A percentile compares a stretch with the other conserved stretches of the same genome.
phyloP scores from a whole-genome alignment of 2,329 filamentous ascomycete genomes.

The Botrytis deweyae region DNA sequence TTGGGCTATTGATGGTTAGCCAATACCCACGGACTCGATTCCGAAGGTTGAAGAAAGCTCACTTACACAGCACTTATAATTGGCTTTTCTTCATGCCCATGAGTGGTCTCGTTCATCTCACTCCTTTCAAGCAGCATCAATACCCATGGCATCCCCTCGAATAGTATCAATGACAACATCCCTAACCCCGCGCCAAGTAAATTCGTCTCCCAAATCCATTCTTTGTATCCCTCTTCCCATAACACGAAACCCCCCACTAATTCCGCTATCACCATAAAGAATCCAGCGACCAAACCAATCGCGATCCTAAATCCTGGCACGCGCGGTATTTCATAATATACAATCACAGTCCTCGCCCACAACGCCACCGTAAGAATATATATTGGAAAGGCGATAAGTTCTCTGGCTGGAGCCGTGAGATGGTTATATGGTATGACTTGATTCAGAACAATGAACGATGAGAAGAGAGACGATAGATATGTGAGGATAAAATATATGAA shows the following conservation, averaged over 20 bases:
- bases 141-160: constrained; percentile 35
- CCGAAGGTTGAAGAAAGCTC: background rate
- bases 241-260: constrained; percentile 26
- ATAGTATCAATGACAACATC: constrained; percentile 25
- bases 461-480: constrained; percentile 31
- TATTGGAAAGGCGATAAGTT: constrained; percentile 26
- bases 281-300: constrained; percentile 35
- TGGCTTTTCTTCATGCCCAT: constrained; percentile 34
- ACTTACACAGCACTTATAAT: constrained; percentile 29
- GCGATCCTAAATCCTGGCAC: constrained; percentile 37
- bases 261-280: constrained; percentile 33
- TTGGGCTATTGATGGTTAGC: constrained; percentile 4
- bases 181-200: constrained; percentile 21
- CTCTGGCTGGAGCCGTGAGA: constrained; percentile 27
- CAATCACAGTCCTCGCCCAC: constrained; percentile 35
- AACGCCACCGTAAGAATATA: constrained; percentile 29
- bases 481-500: constrained; percentile 39
- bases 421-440: constrained; percentile 26
- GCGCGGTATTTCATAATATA: constrained; percentile 37
- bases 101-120: constrained; percentile 34
- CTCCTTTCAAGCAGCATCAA: constrained; percentile 38
- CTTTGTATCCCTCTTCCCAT: constrained; percentile 30
- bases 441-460: constrained; percentile 26
- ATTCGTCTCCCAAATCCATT: constrained; percentile 30
- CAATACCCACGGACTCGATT: background rate